These are phyloP conservation scores for Aspergillus sp. DNA, from an alignment of 2,329 filamentous ascomycete species.

Conservation along the genomic window DNA sequence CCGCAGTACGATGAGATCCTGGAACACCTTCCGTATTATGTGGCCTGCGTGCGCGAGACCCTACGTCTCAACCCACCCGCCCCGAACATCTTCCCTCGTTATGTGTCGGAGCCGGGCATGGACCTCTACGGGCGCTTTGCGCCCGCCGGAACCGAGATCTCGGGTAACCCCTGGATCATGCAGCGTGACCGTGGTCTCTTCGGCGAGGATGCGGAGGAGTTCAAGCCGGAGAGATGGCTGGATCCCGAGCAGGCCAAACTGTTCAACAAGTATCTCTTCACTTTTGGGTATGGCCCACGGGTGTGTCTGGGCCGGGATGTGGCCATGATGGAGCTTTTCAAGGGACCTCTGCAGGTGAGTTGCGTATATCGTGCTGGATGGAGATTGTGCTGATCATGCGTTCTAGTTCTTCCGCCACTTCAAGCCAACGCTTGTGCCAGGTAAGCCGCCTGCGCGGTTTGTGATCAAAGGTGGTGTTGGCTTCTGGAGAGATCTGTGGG, in stretches of 20 bases:
- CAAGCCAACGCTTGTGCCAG: conserved; percentile 18
- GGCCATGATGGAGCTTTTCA: conserved; percentile 54
- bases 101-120: conserved; percentile 37
- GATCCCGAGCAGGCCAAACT: conserved; percentile 37
- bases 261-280: conserved; percentile 49
- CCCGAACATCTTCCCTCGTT: conserved; percentile 51
- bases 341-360: conserved; percentile 36
- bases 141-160: conserved; percentile 45
- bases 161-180: conserved; percentile 47
- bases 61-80: conserved; percentile 52
- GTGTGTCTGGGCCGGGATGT: conserved; percentile 51
- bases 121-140: conserved; percentile 39
- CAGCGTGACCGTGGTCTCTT: conserved; percentile 45
- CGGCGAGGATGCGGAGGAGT: conserved; percentile 40
- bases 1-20: conserved; percentile 45
- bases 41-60: conserved; percentile 51
- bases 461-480: conserved; percentile 33
- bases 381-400: background rate
- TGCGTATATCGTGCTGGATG: background rate
- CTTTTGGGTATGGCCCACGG: conserved; percentile 50
- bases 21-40: conserved; percentile 46
- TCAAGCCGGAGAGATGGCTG: conserved; percentile 43
- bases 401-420: conserved; percentile 31
- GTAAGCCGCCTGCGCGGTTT: conserved; percentile 27
- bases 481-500: conserved; percentile 32